These are phyloP conservation scores for Lyophyllum shimeji DNA, from an alignment of 768 basidiomycete species.

Conservation along the genomic window DNA sequence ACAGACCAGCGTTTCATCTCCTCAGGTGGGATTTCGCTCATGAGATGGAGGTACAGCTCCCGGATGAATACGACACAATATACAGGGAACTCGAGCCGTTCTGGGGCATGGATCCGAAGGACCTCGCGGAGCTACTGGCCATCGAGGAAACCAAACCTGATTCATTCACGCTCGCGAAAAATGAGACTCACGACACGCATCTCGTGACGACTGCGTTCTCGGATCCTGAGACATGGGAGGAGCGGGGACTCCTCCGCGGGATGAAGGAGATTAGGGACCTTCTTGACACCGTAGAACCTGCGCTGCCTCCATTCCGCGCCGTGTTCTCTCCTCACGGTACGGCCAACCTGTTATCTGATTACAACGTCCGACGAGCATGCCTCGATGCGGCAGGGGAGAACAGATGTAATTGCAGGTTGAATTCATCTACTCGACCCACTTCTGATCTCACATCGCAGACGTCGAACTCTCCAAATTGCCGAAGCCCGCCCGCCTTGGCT, in stretches of 20 bases:
- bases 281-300: slow-evolving; percentile 34
- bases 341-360: slow-evolving; percentile 34
- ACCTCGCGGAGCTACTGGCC: slow-evolving; percentile 35
- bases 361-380: slow-evolving; percentile 27
- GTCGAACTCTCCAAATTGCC: slow-evolving; percentile 19
- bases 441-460: slow-evolving; percentile 12
- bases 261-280: slow-evolving; percentile 28
- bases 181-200: slow-evolving; percentile 20
- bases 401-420: slow-evolving; percentile 23
- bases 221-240: slow-evolving; percentile 20
- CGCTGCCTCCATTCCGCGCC: slow-evolving; percentile 39
- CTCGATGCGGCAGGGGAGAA: slow-evolving; percentile 31
- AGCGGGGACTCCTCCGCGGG: slow-evolving; percentile 21
- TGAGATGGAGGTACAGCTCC: slow-evolving; percentile 70
- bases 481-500: slow-evolving; percentile 19
- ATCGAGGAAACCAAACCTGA: slow-evolving; percentile 38
- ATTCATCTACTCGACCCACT: neutral
- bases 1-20: neutral
- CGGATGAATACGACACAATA: slow-evolving; percentile 85
- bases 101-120: slow-evolving; percentile 59
- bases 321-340: slow-evolving; percentile 40
- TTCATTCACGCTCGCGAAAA: slow-evolving; percentile 43
- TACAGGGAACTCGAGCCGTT: slow-evolving; percentile 79
- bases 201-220: slow-evolving; percentile 22
- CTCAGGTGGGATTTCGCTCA: slow-evolving; percentile 56